Conservation (phyloP, 305 asterid species). For the Caryopteris hybrid region DNA sequence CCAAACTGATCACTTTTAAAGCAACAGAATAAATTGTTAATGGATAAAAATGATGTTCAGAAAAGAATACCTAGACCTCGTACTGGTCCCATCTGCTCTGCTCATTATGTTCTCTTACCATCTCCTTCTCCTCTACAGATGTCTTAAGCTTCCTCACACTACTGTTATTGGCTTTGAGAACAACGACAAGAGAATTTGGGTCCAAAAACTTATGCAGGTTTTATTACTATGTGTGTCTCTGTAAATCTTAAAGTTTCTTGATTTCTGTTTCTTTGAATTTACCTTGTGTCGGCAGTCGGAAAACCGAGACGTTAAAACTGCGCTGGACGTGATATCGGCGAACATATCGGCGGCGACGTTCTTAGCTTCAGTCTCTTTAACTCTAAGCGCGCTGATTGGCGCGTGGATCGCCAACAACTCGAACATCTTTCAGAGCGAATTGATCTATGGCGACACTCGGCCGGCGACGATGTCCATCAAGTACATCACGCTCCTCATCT, state of each 20-base stretch:
- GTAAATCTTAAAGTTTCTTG: no score
- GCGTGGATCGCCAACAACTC: constrained; percentile 73
- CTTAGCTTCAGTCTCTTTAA: constrained; percentile 51
- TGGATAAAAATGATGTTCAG: constrained; percentile 27
- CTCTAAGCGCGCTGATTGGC: constrained; percentile 59
- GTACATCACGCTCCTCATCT: constrained; percentile 50
- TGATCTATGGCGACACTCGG: constrained; percentile 71
- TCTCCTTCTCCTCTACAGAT: constrained; percentile 56
- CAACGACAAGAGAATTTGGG: constrained; percentile 65
- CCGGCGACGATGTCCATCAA: constrained; percentile 63
- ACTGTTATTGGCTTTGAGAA: constrained; percentile 76
- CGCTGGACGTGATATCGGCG: constrained; percentile 49
- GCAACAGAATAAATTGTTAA: not conserved
- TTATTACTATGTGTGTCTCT: no score
- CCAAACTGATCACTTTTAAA: constrained; percentile 10
- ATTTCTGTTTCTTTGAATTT: no score
- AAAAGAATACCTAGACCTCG: constrained; percentile 57
- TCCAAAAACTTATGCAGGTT: constrained; percentile 64
- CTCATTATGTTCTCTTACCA: constrained; percentile 57
- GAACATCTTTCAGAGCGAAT: constrained; percentile 47
- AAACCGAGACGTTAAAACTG: constrained; percentile 42
- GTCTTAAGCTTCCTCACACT: constrained; percentile 65
- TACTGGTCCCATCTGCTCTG: constrained; percentile 55
- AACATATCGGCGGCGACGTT: constrained; percentile 58
- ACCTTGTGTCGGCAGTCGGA: constrained; percentile 38